Evolutionary conservation across 179 eudicot species (phyloP), one percentile per base, ranked within the genome.

Genomic region (Spergularia azorica): DNA sequence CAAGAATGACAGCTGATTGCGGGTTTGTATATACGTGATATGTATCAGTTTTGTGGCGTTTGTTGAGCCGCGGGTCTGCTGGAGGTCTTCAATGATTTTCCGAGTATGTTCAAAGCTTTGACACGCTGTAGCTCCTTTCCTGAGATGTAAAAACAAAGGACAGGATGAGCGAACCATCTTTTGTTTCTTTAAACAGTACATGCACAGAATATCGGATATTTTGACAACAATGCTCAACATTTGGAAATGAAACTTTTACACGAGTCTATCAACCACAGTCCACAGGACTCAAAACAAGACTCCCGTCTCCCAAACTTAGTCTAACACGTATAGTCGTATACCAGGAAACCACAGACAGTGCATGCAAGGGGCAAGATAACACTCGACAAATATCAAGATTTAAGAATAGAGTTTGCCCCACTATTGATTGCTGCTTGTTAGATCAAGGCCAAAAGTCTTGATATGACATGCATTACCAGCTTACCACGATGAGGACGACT

Each of bases 81-180:
- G 50, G 77, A 48, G 59, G 68, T 82, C 76, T 71, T 83, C 65
- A 84, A 4, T 36, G 83, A 70, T 74, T 85, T 90, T 15, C 88
- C 96, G 74, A 91, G 76, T 58, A 89, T 84, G 75, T 90, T 86
- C 81, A 90, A 70, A 60, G 80, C 77, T 71, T 74, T 79, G 66
- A 87, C 92, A 32, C 96, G 87, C 72, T 87, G 85, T 64, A 87
- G 60, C 85, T 91, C 96, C 77, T 77, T 87, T 56, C 87, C 93
- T 91, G 88, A 20, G 18, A 70, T 51, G 58, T 41, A 14, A 26
- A 14, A 39, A 36, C 50, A 46, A 39, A 17, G 9, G 20, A n/a
- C n/a, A 32, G 2, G 54, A 68, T 78, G 36, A 81, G 75, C 13
- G 10, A 46, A 50, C 3, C 39, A 15, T 38, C 26, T 14, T 48